phyloP scores from a whole-genome alignment of 805 yeast genomes.

The Lachancea waltii region DNA sequence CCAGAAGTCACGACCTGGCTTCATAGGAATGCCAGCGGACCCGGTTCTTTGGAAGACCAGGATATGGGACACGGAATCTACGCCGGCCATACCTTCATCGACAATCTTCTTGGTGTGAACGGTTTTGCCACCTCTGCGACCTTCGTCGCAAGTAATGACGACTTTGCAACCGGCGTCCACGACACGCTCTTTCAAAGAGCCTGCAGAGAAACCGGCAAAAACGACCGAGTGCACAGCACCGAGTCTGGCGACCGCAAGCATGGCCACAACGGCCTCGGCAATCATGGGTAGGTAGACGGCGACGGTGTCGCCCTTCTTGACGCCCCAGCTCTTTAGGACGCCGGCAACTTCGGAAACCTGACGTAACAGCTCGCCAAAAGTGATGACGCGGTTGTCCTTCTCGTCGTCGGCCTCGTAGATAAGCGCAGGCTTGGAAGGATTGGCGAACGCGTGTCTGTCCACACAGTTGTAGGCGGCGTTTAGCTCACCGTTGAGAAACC shows the following conservation, averaged over 20 bases:
- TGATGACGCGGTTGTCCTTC: constrained; percentile 59
- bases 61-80: constrained; percentile 69
- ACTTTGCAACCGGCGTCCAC: constrained; percentile 79
- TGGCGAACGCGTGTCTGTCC: constrained; percentile 86
- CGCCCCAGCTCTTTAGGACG: constrained; percentile 77
- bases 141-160: constrained; percentile 91
- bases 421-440: constrained; percentile 77
- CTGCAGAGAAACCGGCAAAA: constrained; percentile 94
- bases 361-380: constrained; percentile 80
- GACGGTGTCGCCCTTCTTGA: constrained; percentile 89
- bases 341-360: constrained; percentile 85
- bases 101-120: constrained; percentile 90
- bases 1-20: constrained; percentile 80
- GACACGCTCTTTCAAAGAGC: constrained; percentile 86
- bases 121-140: constrained; percentile 91
- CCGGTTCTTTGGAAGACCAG: constrained; percentile 89
- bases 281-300: constrained; percentile 97
- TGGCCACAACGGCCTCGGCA: constrained; percentile 91
- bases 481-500: constrained; percentile 91
- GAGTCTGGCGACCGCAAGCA: constrained; percentile 85
- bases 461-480: constrained; percentile 93
- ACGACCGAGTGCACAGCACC: constrained; percentile 97
- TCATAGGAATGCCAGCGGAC: constrained; percentile 61
- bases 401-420: constrained; percentile 95
- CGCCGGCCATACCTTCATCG: constrained; percentile 81